Evolutionary conservation across 768 basidiomycete species (phyloP).

Genomic region (Lactarius evosmus): DNA sequence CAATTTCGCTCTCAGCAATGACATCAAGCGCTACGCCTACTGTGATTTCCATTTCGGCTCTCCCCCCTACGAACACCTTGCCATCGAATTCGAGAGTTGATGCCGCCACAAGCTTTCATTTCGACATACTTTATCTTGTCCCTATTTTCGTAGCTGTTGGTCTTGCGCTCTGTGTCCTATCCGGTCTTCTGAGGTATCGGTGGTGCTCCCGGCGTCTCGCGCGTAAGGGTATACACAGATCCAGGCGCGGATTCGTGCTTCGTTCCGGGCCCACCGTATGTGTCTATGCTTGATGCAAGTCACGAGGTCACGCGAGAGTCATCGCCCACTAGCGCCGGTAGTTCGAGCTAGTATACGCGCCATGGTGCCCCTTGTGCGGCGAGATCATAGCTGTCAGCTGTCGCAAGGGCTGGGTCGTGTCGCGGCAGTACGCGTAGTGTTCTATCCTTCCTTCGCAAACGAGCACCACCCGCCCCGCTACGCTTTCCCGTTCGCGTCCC

Average conservation of each 20-base stretch:
- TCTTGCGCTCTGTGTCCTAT: constrained; percentile 29
- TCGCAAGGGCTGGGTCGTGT: neutral
- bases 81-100: constrained; percentile 19
- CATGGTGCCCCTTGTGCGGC: constrained; percentile 12
- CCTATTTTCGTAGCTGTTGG: constrained; percentile 34
- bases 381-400: constrained; percentile 14
- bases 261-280: constrained; percentile 34
- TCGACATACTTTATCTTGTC: constrained; percentile 33
- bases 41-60: constrained; percentile 30
- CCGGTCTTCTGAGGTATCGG: constrained; percentile 29
- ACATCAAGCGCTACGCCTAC: constrained; percentile 7
- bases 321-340: neutral
- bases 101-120: constrained; percentile 10
- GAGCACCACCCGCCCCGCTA: neutral
- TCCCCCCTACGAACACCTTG: constrained; percentile 29
- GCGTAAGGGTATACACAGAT: too few relatives aligned
- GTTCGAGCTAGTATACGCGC: constrained; percentile 26
- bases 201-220: constrained; percentile 17
- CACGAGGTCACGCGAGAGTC: neutral
- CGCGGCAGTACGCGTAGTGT: constrained; percentile 1
- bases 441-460: neutral
- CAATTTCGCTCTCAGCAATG: neutral
- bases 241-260: constrained; percentile 19
- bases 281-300: constrained; percentile 6
- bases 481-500: constrained; percentile 2